phyloP scores from a whole-genome alignment of 2,329 filamentous ascomycete species.

The Cryoendolithus antarcticus region DNA sequence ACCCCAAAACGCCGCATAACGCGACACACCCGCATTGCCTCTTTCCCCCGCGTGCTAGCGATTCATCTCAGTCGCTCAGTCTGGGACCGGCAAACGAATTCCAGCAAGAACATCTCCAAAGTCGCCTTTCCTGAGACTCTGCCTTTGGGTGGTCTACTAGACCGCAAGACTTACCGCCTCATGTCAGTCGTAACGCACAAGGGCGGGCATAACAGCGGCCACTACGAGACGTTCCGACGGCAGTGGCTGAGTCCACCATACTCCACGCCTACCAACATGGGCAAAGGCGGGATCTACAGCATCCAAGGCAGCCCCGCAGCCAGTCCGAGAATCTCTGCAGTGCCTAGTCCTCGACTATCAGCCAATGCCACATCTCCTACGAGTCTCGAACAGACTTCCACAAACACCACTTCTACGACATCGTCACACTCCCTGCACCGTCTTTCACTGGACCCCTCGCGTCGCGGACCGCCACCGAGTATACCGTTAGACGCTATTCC shows the following conservation, averaged over 20 bases:
- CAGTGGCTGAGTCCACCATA: slow-evolving; percentile 71
- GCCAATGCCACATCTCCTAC: slow-evolving; percentile 2
- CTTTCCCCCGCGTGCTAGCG: slow-evolving; percentile 79
- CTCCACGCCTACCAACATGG: slow-evolving; percentile 70
- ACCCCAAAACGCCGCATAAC: slow-evolving; percentile 77
- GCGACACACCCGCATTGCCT: slow-evolving; percentile 73
- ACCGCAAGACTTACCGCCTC: slow-evolving; percentile 69
- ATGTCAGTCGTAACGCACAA: slow-evolving; percentile 86
- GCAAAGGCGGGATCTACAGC: slow-evolving; percentile 62
- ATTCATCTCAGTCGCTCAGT: slow-evolving; percentile 90
- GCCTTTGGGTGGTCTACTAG: slow-evolving; percentile 65
- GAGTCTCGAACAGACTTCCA: slow-evolving; percentile 1
- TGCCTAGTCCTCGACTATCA: slow-evolving; percentile 24
- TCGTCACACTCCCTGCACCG: slow-evolving; percentile 11
- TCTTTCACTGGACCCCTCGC: background rate
- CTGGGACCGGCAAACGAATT: slow-evolving; percentile 59
- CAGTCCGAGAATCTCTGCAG: slow-evolving; percentile 36
- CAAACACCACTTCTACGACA: slow-evolving; percentile 1
- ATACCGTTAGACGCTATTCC: slow-evolving; percentile 18
- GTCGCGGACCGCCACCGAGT: slow-evolving; percentile 6
- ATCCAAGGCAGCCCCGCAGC: slow-evolving; percentile 27
- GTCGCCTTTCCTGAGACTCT: slow-evolving; percentile 84
- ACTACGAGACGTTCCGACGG: slow-evolving; percentile 91
- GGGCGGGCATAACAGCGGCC: slow-evolving; percentile 87
- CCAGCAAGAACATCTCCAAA: slow-evolving; percentile 88